A percentile compares a stretch with the other conserved stretches of the same genome.
These are phyloP conservation scores for Pythium oligandrum DNA, from an alignment of 352 stramenopile species.

Conservation along the genomic window DNA sequence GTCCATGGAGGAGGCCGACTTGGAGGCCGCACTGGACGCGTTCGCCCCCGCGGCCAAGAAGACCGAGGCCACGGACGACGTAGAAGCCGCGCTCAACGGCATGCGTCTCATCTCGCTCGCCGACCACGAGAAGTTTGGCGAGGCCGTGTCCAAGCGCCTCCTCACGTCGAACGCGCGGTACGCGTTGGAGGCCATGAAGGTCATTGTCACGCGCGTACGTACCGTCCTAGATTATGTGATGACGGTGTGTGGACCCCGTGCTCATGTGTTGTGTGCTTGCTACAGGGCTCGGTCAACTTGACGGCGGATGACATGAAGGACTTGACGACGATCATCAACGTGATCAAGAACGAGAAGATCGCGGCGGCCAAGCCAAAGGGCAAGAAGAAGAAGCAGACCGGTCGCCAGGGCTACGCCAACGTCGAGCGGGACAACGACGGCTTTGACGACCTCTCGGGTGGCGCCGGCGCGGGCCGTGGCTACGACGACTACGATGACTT, in stretches of 20 bases:
- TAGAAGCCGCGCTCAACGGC: constrained; percentile 39
- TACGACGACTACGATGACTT: constrained; percentile 86
- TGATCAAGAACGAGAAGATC: constrained; percentile 89
- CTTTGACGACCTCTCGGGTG: constrained; percentile 20
- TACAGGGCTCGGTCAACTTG: constrained; percentile 62
- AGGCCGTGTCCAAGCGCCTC: constrained; percentile 53
- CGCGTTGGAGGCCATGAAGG: constrained; percentile 76
- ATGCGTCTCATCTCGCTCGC: constrained; percentile 70
- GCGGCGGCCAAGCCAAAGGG: constrained; percentile 69
- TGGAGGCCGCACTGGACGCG: constrained; percentile 70
- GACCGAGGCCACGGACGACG: constrained; percentile 29
- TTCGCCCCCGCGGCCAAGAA: constrained; percentile 50
- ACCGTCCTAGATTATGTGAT: not conserved
- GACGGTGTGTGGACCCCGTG: not conserved
- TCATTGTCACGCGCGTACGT: constrained; percentile 48
- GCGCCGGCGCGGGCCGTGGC: constrained; percentile 43
- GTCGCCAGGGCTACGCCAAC: constrained; percentile 79
- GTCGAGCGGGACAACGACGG: constrained; percentile 52
- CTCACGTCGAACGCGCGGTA: constrained; percentile 66
- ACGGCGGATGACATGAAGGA: constrained; percentile 86
- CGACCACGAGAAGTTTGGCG: constrained; percentile 69
- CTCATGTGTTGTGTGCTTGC: not conserved
- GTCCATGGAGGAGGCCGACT: constrained; percentile 61
- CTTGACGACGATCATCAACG: constrained; percentile 81
- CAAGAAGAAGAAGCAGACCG: constrained; percentile 84